Conservation (phyloP, 2,329 filamentous ascomycete genomes). For the Penicillium sclerotigenum region DNA sequence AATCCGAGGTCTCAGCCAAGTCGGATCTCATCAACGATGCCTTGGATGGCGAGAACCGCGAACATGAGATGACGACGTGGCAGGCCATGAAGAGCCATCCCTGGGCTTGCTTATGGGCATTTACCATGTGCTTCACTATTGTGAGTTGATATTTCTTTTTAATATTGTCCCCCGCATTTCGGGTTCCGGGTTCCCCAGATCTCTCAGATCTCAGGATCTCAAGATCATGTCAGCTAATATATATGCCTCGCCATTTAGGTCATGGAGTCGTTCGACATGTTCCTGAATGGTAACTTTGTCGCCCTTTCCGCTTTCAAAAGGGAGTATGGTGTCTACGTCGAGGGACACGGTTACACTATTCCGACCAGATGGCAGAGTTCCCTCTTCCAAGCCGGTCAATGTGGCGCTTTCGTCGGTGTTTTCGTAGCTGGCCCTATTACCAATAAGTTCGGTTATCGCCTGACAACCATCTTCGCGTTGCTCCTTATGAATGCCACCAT, state of each 20-base stretch:
- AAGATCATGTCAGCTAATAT: background rate
- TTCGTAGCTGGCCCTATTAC: conserved; percentile 61
- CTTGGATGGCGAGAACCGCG: conserved; percentile 44
- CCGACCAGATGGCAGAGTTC: conserved; percentile 53
- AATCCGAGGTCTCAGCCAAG: conserved; percentile 38
- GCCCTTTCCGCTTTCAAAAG: conserved; percentile 41
- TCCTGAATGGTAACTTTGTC: conserved; percentile 49
- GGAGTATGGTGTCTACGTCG: conserved; percentile 36
- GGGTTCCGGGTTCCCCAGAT: background rate
- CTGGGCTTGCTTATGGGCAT: conserved; percentile 49
- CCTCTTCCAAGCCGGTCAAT: conserved; percentile 54
- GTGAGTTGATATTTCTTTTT: conserved; percentile 31
- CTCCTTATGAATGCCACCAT: conserved; percentile 59
- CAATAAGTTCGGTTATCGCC: conserved; percentile 58
- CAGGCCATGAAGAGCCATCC: conserved; percentile 42
- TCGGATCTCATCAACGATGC: conserved; percentile 42
- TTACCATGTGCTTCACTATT: conserved; percentile 52
- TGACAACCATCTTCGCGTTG: conserved; percentile 55
- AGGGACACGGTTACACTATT: conserved; percentile 26
- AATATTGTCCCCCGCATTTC: background rate
- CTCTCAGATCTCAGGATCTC: background rate
- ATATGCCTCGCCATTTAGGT: conserved; percentile 37
- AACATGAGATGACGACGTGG: conserved; percentile 44
- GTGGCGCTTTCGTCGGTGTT: conserved; percentile 60
- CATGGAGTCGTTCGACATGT: conserved; percentile 53